Conservation (phyloP, 2,329 filamentous ascomycete genomes). For the Lachnellula arida region DNA sequence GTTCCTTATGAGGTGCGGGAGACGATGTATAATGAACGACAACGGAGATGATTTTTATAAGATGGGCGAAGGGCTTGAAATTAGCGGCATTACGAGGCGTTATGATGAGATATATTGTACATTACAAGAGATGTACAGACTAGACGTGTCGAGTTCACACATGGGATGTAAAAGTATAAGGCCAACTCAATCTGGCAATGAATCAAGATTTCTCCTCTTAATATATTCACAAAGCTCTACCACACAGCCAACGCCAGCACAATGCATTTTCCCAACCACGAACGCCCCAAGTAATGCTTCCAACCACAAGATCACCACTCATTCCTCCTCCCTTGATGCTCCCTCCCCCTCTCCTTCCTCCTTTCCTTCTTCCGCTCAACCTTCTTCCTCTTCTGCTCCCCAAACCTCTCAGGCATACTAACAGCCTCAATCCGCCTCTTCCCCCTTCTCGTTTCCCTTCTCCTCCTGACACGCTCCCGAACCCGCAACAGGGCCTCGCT, state of each 20-base stretch:
- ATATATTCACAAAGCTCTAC: neutral
- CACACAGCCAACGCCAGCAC: neutral
- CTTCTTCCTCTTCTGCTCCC: conserved; percentile 75
- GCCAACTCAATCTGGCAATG: neutral
- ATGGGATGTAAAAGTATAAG: neutral
- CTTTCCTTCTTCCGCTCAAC: conserved; percentile 79
- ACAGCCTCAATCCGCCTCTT: conserved; percentile 92
- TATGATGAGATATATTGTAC: neutral
- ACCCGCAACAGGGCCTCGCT: conserved; percentile 69
- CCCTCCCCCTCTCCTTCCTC: conserved; percentile 71
- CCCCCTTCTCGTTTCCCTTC: conserved; percentile 67
- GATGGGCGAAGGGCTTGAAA: neutral
- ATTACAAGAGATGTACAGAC: neutral
- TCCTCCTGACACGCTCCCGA: conserved; percentile 64
- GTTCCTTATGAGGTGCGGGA: no score
- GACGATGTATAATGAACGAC: no score
- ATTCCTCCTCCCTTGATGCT: conserved; percentile 49
- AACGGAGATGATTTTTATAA: neutral
- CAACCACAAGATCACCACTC: conserved; percentile 14
- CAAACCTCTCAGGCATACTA: conserved; percentile 72
- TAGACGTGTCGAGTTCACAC: neutral
- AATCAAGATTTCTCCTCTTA: neutral
- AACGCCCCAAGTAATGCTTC: neutral
- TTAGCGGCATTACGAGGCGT: conserved; percentile 11
- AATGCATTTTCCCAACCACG: neutral